These are phyloP conservation scores for Eimeria maxima DNA, from an alignment of 169 alveolate genomes.

Conservation along the genomic window DNA sequence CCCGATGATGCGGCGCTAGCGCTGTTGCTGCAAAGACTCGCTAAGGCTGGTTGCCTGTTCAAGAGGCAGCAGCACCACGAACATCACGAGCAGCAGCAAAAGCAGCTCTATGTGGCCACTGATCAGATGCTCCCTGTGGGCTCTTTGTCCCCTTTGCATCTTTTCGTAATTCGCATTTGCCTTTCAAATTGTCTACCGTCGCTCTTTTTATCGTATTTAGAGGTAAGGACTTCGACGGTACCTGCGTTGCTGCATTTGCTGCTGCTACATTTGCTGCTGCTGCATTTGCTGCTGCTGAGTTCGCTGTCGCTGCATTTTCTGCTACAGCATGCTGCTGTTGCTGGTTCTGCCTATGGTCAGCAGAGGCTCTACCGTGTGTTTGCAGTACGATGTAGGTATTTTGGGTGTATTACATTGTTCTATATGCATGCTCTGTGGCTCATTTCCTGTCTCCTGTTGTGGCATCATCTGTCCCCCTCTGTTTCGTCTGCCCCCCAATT, in stretches of 20 bases:
- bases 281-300: background rate
- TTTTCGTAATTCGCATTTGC: constrained; percentile 84
- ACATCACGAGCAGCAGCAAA: constrained; percentile 13
- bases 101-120: background rate
- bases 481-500: background rate
- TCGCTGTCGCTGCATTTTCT: background rate
- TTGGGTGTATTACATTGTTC: background rate
- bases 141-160: constrained; percentile 83
- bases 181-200: constrained; percentile 77
- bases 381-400: background rate
- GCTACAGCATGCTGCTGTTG: background rate
- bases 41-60: constrained; percentile 83
- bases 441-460: background rate
- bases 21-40: constrained; percentile 84
- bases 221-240: background rate
- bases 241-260: background rate
- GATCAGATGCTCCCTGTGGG: constrained; percentile 82
- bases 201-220: constrained; percentile 38
- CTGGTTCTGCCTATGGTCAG: background rate
- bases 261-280: background rate
- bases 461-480: background rate
- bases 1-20: constrained; percentile 75
- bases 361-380: background rate
- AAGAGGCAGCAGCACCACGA: constrained; percentile 2
- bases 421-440: background rate